phyloP scores from a whole-genome alignment of 2,329 filamentous ascomycete genomes.

The Talaromyces sp. region DNA sequence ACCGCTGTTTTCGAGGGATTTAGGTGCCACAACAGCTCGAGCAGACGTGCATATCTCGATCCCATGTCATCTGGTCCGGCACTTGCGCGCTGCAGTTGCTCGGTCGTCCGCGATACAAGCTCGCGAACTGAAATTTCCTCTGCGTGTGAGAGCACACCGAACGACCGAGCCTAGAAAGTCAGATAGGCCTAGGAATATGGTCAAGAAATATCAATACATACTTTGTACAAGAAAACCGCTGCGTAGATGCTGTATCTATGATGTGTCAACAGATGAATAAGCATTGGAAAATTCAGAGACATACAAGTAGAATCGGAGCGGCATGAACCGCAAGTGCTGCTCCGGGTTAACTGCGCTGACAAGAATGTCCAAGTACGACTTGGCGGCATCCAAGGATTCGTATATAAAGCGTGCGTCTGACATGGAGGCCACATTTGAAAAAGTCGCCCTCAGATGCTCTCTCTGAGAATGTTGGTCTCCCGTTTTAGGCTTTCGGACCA shows the following conservation, averaged over 20 bases:
- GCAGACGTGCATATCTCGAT: conserved; percentile 54
- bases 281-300: conserved; percentile 16
- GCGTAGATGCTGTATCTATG: conserved; percentile 51
- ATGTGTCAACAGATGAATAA: conserved; percentile 10
- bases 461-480: conserved; percentile 30
- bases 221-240: conserved; percentile 61
- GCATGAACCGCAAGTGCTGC: conserved; percentile 57
- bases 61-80: conserved; percentile 55
- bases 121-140: conserved; percentile 52
- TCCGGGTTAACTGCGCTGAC: conserved; percentile 56
- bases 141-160: conserved; percentile 52
- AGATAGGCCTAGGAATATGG: not conserved
- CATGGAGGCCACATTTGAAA: conserved; percentile 52
- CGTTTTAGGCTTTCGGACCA: conserved; percentile 33
- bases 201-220: conserved; percentile 17
- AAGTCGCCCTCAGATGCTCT: conserved; percentile 39
- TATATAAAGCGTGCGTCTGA: conserved; percentile 63
- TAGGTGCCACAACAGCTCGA: conserved; percentile 55
- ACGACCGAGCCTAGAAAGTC: conserved; percentile 45
- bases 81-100: conserved; percentile 54
- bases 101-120: conserved; percentile 54
- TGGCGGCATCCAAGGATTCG: conserved; percentile 59
- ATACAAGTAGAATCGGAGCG: conserved; percentile 57
- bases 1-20: conserved; percentile 23
- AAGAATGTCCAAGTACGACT: conserved; percentile 54